Evolutionary conservation across 805 yeast genomes (phyloP).

Genomic region (Lipomyces spencermartinsiae): DNA sequence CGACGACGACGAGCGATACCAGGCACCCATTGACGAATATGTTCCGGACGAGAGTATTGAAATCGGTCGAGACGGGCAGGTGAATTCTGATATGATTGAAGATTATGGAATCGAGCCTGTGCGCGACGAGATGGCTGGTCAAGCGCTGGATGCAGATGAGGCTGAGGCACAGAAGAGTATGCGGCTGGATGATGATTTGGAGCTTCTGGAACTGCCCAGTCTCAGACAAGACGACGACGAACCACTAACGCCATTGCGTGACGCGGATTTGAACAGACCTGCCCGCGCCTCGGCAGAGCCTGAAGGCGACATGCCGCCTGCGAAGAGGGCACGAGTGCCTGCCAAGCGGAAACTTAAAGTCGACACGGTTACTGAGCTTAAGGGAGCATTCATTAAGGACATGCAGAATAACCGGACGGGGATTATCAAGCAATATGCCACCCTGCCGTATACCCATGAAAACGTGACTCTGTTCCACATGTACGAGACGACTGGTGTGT

Average conservation of each 20-base stretch:
- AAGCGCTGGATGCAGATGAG: constrained; percentile 13
- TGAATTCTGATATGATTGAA: constrained; percentile 26
- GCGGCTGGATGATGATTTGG: constrained; percentile 14
- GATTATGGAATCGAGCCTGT: constrained; percentile 28
- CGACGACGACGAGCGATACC: neutral
- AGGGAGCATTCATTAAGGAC: constrained; percentile 49
- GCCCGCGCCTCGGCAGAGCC: neutral
- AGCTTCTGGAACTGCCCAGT: constrained; percentile 32
- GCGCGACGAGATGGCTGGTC: neutral
- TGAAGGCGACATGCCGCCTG: constrained; percentile 5
- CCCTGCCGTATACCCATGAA: constrained; percentile 32
- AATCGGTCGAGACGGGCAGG: constrained; percentile 42
- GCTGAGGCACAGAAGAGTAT: constrained; percentile 12
- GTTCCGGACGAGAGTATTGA: constrained; percentile 55
- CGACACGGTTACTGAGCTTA: constrained; percentile 55
- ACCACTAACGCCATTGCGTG: constrained; percentile 12
- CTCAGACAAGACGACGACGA: constrained; percentile 24
- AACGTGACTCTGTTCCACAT: constrained; percentile 21
- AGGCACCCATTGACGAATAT: constrained; percentile 38
- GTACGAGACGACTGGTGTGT: constrained; percentile 17
- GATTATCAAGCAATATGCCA: constrained; percentile 29
- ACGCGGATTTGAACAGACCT: constrained; percentile 1
- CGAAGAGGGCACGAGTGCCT: constrained; percentile 36
- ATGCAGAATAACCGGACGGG: constrained; percentile 45
- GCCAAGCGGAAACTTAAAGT: constrained; percentile 48